A percentile compares a stretch with the other conserved stretches of the same genome.
These are phyloP conservation scores for Kluyveromyces marxianus DNA, from an alignment of 1,139 yeast genomes.

Conservation along the genomic window DNA sequence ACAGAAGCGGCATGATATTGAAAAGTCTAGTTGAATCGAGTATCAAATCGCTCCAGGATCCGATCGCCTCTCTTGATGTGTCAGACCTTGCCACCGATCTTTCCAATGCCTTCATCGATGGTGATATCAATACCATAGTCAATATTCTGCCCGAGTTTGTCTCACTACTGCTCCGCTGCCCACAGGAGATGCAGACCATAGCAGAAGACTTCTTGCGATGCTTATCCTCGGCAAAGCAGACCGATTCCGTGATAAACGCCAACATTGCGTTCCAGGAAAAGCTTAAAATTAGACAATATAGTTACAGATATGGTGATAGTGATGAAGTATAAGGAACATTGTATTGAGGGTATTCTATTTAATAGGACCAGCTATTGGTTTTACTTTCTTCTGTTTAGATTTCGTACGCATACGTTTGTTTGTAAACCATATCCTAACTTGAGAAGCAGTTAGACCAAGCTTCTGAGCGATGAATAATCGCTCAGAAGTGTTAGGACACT, in stretches of 20 bases:
- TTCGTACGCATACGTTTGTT: slow-evolving; percentile 6
- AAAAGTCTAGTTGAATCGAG: not conserved
- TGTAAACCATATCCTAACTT: slow-evolving; percentile 14
- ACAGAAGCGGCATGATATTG: not conserved
- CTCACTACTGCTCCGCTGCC: not conserved
- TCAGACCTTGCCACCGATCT: not conserved
- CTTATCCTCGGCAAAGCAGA: not conserved
- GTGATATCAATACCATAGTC: not conserved
- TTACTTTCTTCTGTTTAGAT: no score
- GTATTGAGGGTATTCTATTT: no score
- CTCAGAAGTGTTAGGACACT: slow-evolving; percentile 12
- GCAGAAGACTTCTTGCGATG: not conserved
- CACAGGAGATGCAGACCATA: not conserved
- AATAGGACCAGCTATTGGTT: no score
- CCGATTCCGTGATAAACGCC: not conserved
- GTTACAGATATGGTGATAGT: slow-evolving; percentile 1
- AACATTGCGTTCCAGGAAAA: slow-evolving; percentile 1
- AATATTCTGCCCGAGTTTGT: not conserved
- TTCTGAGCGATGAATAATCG: slow-evolving; percentile 13
- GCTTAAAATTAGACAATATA: slow-evolving; percentile 5
- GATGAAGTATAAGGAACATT: not conserved
- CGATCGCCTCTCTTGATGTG: not conserved
- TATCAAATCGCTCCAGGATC: not conserved
- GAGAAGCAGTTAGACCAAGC: slow-evolving; percentile 13
- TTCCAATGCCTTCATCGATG: not conserved